Conservation (phyloP, 495 filamentous ascomycete genomes). For the Pseudotulostoma volvatum region DNA sequence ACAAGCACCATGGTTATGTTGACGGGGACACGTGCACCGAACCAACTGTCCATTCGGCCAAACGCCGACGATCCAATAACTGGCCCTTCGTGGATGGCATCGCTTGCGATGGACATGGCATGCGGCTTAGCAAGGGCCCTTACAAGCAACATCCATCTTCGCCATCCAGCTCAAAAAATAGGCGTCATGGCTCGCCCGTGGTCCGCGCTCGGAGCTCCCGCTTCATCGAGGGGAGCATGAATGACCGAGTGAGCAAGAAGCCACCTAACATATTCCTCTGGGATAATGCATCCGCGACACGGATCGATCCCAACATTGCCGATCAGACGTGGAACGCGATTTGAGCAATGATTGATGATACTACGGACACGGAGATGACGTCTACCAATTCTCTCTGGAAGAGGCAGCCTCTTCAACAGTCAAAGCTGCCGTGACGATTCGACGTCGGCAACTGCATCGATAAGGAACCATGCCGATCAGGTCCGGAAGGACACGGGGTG, state of each 20-base stretch:
- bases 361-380: constrained; percentile 2
- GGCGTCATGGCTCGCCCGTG: neutral
- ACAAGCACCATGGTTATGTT: neutral
- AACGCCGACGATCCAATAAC: constrained; percentile 31
- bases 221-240: constrained; percentile 65
- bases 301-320: constrained; percentile 10
- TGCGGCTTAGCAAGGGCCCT: neutral
- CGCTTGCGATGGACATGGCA: constrained; percentile 4
- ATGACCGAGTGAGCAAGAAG: constrained; percentile 50
- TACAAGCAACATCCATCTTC: neutral
- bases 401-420: neutral
- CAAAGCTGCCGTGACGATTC: neutral
- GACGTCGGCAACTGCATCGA: too few relatives aligned
- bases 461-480: too few relatives aligned
- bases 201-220: constrained; percentile 33
- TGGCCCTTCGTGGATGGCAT: constrained; percentile 31
- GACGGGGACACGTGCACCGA: constrained; percentile 8
- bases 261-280: constrained; percentile 48
- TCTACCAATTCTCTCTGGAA: neutral
- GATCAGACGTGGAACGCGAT: constrained; percentile 27
- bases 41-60: constrained; percentile 19
- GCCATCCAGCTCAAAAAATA: neutral
- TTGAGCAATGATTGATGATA: constrained; percentile 20
- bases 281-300: constrained; percentile 17
- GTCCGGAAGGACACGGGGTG: too few relatives aligned